Base-by-base conservation (phyloP, 495 filamentous ascomycete genomes). In the Penicillium soppii region DNA sequence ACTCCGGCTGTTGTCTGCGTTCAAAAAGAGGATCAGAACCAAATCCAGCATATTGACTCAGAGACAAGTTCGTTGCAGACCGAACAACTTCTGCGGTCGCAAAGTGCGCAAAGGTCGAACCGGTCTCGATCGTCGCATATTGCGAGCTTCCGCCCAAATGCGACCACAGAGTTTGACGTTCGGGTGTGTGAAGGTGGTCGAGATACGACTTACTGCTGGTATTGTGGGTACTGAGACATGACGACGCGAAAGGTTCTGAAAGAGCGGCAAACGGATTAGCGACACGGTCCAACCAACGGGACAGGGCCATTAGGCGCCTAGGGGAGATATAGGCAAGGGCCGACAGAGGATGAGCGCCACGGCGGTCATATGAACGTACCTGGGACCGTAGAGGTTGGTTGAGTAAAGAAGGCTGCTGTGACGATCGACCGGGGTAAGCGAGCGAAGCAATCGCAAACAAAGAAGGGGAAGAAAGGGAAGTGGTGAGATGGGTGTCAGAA, bases 211-310 rank as follows among this genome's bases (percentile, higher is more conserved):
- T 41, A 53, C 53, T 38, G 48, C 51, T 67, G 68, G 44, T 53
- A 40, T 15, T 32, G 17, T 17, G 41, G 51, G n/a, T 62, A 67
- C 26, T 67, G 63, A 39, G 73, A 73, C 48, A 81, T 81, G 6
- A 4, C 58, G 62, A 19, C 40, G 22, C 13, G 50, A 1, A 25
- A 17, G 6, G 10, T 37, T 35, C 52, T 61, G n/a, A 8, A 43
- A 26, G 10, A n/a, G 13, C 13, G 2, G 25, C 1, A 36, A 37
- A 48, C 19, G 15, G 41, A 42, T 61, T 40, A 61, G 54, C 29
- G 30, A 44, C 12, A 2, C 17, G 42, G 19, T 40, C 26, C 25
- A 23, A 23, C 5, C 16, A 46, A 44, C 21, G 16, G 13, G 23
- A 46, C 17, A 26, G n/a, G 19, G 13, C 16, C 4, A 19, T 17